These are phyloP conservation scores for Fusarium udum DNA, from an alignment of 2,329 filamentous ascomycete species.

Conservation along the genomic window DNA sequence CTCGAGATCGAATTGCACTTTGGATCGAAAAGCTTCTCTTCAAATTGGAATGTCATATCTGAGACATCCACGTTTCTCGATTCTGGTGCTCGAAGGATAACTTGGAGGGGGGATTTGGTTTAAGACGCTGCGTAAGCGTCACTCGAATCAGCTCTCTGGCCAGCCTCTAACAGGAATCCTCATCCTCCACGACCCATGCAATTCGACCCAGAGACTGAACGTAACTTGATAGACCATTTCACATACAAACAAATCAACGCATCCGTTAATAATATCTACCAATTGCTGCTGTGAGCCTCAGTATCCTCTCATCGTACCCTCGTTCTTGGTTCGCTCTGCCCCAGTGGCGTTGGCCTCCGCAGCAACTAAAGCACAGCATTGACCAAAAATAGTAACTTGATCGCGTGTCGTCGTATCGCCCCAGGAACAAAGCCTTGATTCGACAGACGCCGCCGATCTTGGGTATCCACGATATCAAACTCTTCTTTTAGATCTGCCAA, in stretches of 20 bases:
- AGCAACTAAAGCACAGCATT: neutral
- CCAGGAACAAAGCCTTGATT: slow-evolving; percentile 32
- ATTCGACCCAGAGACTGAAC: neutral
- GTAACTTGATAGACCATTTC: neutral
- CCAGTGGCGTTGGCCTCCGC: neutral
- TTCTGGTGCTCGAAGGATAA: neutral
- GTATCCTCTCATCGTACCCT: neutral
- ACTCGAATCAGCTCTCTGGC: neutral
- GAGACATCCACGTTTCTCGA: neutral
- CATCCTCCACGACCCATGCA: neutral
- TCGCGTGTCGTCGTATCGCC: slow-evolving; percentile 38
- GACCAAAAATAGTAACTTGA: slow-evolving; percentile 40
- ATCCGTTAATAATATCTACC: neutral
- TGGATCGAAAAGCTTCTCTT: slow-evolving; percentile 16
- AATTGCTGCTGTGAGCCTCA: neutral
- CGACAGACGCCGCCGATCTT: slow-evolving; percentile 12
- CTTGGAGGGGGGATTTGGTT: neutral
- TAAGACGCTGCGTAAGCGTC: neutral
- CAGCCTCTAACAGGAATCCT: neutral
- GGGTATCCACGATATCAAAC: slow-evolving; percentile 3
- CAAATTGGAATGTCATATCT: neutral
- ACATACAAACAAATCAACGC: neutral
- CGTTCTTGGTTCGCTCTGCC: slow-evolving; percentile 1
- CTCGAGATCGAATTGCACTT: neutral
- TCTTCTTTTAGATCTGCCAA: neutral